phyloP scores from a whole-genome alignment of 345 rosid species.

The Linum lewisii region DNA sequence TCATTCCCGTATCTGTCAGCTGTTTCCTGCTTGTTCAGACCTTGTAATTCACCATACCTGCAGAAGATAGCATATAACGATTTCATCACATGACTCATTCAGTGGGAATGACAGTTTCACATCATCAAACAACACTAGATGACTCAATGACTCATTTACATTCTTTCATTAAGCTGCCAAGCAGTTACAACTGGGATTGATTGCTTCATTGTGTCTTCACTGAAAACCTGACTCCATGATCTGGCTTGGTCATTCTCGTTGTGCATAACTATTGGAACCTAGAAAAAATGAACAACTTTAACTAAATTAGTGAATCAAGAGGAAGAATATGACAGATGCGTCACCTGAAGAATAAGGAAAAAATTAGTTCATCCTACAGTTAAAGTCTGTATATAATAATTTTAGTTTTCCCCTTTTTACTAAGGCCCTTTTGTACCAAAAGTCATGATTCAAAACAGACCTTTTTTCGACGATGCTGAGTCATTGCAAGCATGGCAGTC shows the following conservation, averaged over 20 bases:
- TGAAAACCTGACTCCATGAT: constrained; percentile 77
- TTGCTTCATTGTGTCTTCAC: constrained; percentile 75
- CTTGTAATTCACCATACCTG: constrained; percentile 97
- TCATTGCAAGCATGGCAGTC: constrained; percentile 99
- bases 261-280: constrained; percentile 88
- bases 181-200: constrained; percentile 78
- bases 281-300: neutral
- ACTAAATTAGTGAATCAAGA: neutral
- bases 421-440: neutral
- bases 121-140: neutral
- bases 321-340: neutral
- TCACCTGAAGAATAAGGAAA: too few relatives aligned
- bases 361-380: too few relatives aligned
- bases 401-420: too few relatives aligned
- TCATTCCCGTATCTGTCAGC: constrained; percentile 89
- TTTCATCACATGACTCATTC: neutral
- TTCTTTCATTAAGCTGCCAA: constrained; percentile 98
- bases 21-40: constrained; percentile 93
- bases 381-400: too few relatives aligned
- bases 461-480: constrained; percentile 89
- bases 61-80: constrained; percentile 4
- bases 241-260: constrained; percentile 68
- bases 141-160: constrained; percentile 53
- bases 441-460: constrained; percentile 34
- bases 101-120: neutral